Conservation (phyloP, 805 yeast genomes). For the Kazachstania kunashirensis region DNA sequence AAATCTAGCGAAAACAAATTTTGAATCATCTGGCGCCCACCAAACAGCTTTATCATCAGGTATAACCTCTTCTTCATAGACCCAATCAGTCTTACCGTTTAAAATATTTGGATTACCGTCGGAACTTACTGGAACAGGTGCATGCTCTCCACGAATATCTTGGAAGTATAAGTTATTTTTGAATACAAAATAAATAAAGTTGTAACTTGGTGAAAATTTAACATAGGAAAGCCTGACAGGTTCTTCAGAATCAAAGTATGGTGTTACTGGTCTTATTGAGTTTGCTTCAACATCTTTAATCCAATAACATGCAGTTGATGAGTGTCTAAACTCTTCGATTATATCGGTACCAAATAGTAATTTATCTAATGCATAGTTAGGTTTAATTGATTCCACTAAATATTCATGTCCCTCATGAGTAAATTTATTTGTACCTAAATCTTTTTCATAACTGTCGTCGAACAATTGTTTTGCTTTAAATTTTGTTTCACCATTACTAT, state of each 20-base stretch:
- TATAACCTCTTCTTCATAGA: conserved; percentile 73
- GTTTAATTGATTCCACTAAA: conserved; percentile 33
- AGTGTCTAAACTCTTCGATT: conserved; percentile 56
- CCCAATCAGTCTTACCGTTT: conserved; percentile 76
- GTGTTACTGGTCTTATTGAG: conserved; percentile 27
- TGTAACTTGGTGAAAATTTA: conserved; percentile 53
- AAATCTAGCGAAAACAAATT: conserved; percentile 43
- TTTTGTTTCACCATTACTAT: conserved; percentile 5
- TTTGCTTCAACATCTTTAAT: conserved; percentile 39
- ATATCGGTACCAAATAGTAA: conserved; percentile 49
- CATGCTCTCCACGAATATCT: conserved; percentile 20
- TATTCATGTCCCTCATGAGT: conserved; percentile 34
- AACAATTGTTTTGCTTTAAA: conserved; percentile 28
- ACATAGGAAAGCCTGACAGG: conserved; percentile 34
- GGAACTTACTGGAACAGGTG: conserved; percentile 18
- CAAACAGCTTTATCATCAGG: conserved; percentile 50
- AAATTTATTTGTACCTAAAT: conserved; percentile 30
- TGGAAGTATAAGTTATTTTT: conserved; percentile 47
- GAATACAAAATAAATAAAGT: conserved; percentile 45
- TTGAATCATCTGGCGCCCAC: conserved; percentile 62
- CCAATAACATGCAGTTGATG: conserved; percentile 54
- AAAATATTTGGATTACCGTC: conserved; percentile 46
- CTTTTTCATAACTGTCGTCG: conserved; percentile 16
- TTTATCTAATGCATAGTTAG: conserved; percentile 38
- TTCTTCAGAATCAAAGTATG: conserved; percentile 8